Percentiles rank a stretch among this genome's conserved stretches.
phyloP scores from a whole-genome alignment of 306 rosid species.

The Medicago lupulina region DNA sequence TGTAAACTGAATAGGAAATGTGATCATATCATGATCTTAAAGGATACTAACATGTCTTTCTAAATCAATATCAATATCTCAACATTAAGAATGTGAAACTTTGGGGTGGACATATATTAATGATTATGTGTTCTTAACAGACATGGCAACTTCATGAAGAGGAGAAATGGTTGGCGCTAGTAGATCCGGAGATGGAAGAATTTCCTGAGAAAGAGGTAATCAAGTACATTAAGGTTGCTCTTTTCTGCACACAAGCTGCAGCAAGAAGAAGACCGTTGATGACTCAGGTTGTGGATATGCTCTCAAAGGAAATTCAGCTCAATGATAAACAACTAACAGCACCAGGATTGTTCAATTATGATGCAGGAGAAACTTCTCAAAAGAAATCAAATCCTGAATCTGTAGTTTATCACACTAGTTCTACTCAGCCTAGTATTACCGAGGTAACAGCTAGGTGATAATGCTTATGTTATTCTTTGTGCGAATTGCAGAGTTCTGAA shows the following conservation, averaged over 20 bases:
- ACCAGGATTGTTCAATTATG: conserved; percentile 71
- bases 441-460: conserved; percentile 69
- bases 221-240: conserved; percentile 86
- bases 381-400: conserved; percentile 41
- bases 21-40: no score
- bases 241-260: conserved; percentile 84
- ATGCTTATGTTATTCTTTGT: not conserved
- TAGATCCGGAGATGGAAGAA: conserved; percentile 67
- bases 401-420: conserved; percentile 47
- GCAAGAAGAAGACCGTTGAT: conserved; percentile 80
- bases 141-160: conserved; percentile 94
- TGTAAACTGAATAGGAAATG: no score
- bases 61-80: no score
- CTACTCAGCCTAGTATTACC: conserved; percentile 54
- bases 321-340: conserved; percentile 76
- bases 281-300: conserved; percentile 84
- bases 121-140: conserved; percentile 45
- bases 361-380: conserved; percentile 54
- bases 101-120: conserved; percentile 7
- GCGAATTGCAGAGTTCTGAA: conserved; percentile 17
- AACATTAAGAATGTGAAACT: not conserved
- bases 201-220: conserved; percentile 70
- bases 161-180: conserved; percentile 69
- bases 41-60: no score
- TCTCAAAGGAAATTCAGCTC: conserved; percentile 69